These are phyloP conservation scores for Fusarium illudens DNA, from an alignment of 2,329 filamentous ascomycete species.

Conservation along the genomic window DNA sequence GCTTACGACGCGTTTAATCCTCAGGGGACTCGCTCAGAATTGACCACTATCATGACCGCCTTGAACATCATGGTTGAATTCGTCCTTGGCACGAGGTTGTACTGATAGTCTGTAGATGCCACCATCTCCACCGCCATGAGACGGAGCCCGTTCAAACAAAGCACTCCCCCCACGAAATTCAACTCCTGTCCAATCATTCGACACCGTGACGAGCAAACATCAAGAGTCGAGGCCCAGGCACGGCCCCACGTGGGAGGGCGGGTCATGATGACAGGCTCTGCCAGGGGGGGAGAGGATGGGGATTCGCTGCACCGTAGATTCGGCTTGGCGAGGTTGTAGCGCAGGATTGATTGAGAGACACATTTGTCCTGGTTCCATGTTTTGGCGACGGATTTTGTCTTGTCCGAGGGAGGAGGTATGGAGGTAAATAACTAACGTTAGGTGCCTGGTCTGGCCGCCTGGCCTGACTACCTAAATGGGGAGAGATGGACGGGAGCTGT, in stretches of 20 bases:
- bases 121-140: neutral
- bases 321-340: neutral
- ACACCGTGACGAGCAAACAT: conserved; percentile 27
- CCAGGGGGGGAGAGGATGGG: neutral
- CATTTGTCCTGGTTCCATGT: neutral
- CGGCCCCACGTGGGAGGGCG: conserved; percentile 31
- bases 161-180: neutral
- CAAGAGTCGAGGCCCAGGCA: neutral
- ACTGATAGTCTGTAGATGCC: neutral
- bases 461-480: neutral
- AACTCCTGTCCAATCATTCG: conserved; percentile 34
- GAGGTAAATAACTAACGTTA: neutral
- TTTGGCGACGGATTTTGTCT: neutral
- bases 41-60: neutral
- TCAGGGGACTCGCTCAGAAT: neutral
- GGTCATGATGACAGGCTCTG: conserved; percentile 14
- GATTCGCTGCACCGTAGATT: neutral
- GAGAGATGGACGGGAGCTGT: neutral
- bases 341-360: neutral
- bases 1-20: neutral
- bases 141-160: too few relatives aligned
- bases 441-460: too few relatives aligned
- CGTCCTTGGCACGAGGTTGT: neutral
- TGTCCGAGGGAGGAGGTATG: neutral
- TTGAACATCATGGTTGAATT: neutral